Base-by-base conservation (phyloP, 176 grass and related monocot species). In the Triticum monococcum region DNA sequence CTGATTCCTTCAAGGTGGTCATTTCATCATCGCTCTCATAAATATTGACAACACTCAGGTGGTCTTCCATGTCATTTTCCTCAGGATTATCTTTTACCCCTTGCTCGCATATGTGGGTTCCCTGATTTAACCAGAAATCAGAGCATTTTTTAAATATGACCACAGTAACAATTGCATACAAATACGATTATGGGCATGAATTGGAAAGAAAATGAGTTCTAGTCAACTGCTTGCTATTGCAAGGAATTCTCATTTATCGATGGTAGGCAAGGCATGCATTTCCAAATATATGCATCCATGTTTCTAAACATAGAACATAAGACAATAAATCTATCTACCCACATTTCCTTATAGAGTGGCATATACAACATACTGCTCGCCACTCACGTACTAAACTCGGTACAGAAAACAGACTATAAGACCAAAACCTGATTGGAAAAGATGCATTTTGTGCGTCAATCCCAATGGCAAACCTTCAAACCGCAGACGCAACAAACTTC, bases 101-200 rank as follows among this genome's bases (percentile, higher is more conserved):
- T 67, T 25, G 22, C 45, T 83, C 43, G 57, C 82, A 79, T 72
- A 57, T 41, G 7, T 67, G 23, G 84, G 64, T 64, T 38, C 75
- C 80, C 89, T 87, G 80, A 12, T 83, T 83, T 45, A 22, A 22
- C n/a, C 78, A 76, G 31, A 79, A 64, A 73, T n/a, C 25, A 72
- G 9, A 83, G 12, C 41, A 32, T 73, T 73, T 73, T 22, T 33
- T 41, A 66, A 66, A 30, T 24, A 64, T 32, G 26, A 66, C 40
- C 20, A 66, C 4, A 77, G 28, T 6, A 62, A 63, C 5, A 40
- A 9, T 35, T 9, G 22, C 10, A 54, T 22, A 50, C n/a, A 85
- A 23, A 72, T 25, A 64, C 18, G 10, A 8, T 64, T 65, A 33
- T 52, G 17, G 64, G 3, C 3, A 59, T 18, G 28, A 32, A 83